Evolutionary conservation across 169 alveolate genomes (phyloP).

Genomic region (Eimeria nieschulzi): DNA sequence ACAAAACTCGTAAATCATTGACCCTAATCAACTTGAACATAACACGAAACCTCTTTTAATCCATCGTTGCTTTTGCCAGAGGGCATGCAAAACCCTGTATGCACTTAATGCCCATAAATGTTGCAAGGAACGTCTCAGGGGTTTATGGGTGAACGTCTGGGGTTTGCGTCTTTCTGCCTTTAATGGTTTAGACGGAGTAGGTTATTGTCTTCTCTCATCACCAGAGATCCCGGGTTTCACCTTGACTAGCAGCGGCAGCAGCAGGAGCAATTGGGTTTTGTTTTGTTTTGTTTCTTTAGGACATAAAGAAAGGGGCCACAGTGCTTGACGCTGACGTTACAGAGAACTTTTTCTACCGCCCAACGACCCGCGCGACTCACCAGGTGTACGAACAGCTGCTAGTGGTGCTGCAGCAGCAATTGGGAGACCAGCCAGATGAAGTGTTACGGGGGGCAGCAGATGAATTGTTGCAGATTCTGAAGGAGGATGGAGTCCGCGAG

Average conservation of each 20-base stretch:
- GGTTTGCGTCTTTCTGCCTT: too few species aligned
- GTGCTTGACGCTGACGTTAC: slow-evolving; percentile 88
- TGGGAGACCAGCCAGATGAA: slow-evolving; percentile 94
- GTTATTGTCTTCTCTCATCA: too few species aligned
- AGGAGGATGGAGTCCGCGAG: slow-evolving; percentile 83
- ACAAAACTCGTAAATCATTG: slow-evolving; percentile 24
- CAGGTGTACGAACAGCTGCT: slow-evolving; percentile 91
- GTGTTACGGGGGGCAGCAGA: slow-evolving; percentile 94
- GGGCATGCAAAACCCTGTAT: too few species aligned
- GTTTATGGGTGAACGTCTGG: too few species aligned
- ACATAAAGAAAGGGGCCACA: slow-evolving; percentile 85
- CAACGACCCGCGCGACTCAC: slow-evolving; percentile 92
- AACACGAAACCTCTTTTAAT: too few species aligned
- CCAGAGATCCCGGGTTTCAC: too few species aligned
- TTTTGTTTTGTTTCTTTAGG: slow-evolving; percentile 64
- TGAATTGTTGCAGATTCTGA: slow-evolving; percentile 91
- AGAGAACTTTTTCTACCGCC: slow-evolving; percentile 90
- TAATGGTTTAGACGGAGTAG: too few species aligned
- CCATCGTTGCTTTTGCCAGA: too few species aligned
- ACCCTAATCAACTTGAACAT: background rate
- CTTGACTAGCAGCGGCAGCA: background rate
- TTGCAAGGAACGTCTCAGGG: too few species aligned
- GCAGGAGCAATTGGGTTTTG: background rate
- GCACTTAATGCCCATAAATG: too few species aligned
- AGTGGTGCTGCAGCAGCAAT: slow-evolving; percentile 84